Evolutionary conservation across 805 yeast species (phyloP).

Genomic region (Sugiyamaella floridensis): DNA sequence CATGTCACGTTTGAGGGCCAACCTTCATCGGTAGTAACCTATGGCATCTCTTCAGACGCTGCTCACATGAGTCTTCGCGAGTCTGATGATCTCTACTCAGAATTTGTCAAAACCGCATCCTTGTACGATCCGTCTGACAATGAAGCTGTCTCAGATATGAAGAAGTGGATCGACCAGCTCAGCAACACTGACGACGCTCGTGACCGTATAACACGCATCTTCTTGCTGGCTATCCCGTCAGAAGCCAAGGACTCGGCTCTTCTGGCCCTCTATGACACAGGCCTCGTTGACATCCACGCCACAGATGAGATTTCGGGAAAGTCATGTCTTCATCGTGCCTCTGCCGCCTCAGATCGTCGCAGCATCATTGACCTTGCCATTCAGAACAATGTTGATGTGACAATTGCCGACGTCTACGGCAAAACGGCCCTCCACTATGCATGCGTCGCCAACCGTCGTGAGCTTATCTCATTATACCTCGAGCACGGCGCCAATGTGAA

Average conservation of each 20-base stretch:
- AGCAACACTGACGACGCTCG: constrained; percentile 35
- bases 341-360: constrained; percentile 24
- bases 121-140: constrained; percentile 25
- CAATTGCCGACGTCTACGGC: constrained; percentile 41
- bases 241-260: constrained; percentile 58
- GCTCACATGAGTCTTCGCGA: constrained; percentile 26
- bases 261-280: constrained; percentile 41
- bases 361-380: constrained; percentile 29
- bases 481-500: constrained; percentile 33
- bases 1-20: constrained; percentile 24
- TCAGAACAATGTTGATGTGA: constrained; percentile 24
- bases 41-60: constrained; percentile 5
- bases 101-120: constrained; percentile 43
- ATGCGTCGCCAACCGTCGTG: constrained; percentile 45
- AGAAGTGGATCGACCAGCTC: constrained; percentile 41
- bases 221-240: constrained; percentile 58
- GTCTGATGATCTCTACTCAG: constrained; percentile 64
- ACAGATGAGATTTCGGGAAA: constrained; percentile 69
- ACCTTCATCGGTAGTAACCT: neutral
- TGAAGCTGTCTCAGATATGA: constrained; percentile 34
- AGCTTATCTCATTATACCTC: constrained; percentile 38
- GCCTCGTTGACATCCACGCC: constrained; percentile 53
- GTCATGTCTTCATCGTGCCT: constrained; percentile 66
- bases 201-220: constrained; percentile 58
- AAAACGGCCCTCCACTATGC: constrained; percentile 86